Percentiles rank a stretch among this genome's conserved stretches.
Conservation (phyloP, 1,284 basidiomycete species). For the Trametes pubescens region DNA sequence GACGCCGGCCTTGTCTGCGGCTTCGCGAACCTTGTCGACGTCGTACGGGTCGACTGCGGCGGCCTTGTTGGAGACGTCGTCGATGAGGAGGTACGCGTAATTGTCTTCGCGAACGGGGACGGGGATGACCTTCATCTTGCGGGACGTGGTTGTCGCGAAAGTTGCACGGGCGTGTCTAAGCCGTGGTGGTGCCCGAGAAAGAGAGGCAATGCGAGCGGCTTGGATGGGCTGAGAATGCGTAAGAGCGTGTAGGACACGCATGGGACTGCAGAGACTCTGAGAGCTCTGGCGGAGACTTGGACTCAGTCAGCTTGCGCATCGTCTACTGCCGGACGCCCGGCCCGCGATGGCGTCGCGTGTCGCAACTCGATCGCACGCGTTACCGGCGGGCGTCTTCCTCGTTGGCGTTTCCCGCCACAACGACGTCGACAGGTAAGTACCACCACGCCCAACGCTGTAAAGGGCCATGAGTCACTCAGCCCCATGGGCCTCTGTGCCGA, state of each 20-base stretch:
- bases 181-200: constrained; percentile 2
- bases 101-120: constrained; percentile 86
- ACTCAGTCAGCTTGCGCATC: background rate
- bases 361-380: constrained; percentile 1
- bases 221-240: constrained; percentile 11
- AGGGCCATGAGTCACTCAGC: no score
- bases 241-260: constrained; percentile 3
- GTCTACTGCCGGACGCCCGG: constrained; percentile 2
- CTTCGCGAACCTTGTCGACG: constrained; percentile 74
- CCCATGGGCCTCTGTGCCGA: background rate
- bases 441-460: no score
- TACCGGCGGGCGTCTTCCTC: background rate
- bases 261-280: constrained; percentile 1
- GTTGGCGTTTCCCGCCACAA: background rate
- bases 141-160: constrained; percentile 38
- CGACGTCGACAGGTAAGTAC: background rate
- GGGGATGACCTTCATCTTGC: constrained; percentile 75
- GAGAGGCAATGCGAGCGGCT: constrained; percentile 17
- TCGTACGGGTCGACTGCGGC: constrained; percentile 88
- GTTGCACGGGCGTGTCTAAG: constrained; percentile 3
- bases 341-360: constrained; percentile 24
- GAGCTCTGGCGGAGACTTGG: background rate
- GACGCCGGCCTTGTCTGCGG: constrained; percentile 74
- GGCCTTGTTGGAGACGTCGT: constrained; percentile 73
- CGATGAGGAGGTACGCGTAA: constrained; percentile 89